Percentiles rank a stretch among this genome's conserved stretches.
phyloP scores from a whole-genome alignment of 108 stramenopile species.

The Ochromonas danica region DNA sequence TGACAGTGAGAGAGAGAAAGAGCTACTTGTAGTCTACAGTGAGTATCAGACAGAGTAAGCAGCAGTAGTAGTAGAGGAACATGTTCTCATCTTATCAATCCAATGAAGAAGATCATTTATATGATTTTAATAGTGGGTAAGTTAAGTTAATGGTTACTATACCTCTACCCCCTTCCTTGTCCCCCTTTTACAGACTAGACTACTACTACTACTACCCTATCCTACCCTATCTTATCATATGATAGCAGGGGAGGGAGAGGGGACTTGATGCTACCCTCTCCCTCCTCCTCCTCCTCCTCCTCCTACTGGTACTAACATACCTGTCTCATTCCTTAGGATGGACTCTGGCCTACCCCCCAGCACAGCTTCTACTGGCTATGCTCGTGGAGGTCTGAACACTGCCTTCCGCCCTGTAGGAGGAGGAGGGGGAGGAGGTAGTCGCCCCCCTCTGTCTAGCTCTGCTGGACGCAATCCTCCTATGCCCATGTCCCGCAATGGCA shows the following conservation, averaged over 20 bases:
- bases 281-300: too few relatives aligned
- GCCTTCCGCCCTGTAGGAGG: conserved; percentile 1
- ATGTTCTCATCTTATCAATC: too few relatives aligned
- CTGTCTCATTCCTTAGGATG: too few relatives aligned
- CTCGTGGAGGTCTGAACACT: not conserved
- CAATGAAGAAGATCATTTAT: conserved; percentile 32
- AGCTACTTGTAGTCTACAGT: too few relatives aligned
- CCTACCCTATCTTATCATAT: not conserved
- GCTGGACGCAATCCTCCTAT: not conserved
- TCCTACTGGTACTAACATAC: too few relatives aligned
- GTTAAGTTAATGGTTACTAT: too few relatives aligned
- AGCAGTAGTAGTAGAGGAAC: too few relatives aligned
- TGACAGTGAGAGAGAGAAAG: too few relatives aligned
- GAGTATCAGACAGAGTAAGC: too few relatives aligned
- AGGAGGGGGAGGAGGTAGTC: not conserved
- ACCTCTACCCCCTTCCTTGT: too few relatives aligned
- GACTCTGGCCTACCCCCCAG: too few relatives aligned
- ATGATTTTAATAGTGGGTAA: conserved; percentile 31
- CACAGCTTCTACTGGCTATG: not conserved
- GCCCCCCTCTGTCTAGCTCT: not conserved
- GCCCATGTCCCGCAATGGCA: conserved; percentile 24
- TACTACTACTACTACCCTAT: not conserved
- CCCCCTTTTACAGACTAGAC: not conserved
- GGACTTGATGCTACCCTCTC: conserved; percentile 9
- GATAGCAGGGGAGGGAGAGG: not conserved